Base-by-base conservation (phyloP, 164 flowering plant genomes). In the Nelumbo lutea region DNA sequence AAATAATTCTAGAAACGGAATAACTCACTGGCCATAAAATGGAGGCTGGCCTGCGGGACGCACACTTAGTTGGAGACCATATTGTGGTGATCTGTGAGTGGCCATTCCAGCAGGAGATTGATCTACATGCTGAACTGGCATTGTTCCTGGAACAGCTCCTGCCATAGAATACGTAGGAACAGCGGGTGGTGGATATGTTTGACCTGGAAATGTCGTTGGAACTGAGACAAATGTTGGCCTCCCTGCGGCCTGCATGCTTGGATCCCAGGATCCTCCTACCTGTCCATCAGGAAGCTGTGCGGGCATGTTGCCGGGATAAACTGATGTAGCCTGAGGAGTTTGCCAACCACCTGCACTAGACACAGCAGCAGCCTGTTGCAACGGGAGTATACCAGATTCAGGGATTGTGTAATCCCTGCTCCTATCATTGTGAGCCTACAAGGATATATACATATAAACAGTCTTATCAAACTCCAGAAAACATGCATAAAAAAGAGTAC, bases 331-430 rank as follows among this genome's bases (percentile, higher is more conserved):
- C 71, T 73, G 87, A 63, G 85, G 81, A 76, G 71, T 85, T 62
- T 77, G 87, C 94, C 91, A 86, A 64, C 69, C 74, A 42, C 81
- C 66, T 39, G 73, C 73, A 13, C 75, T 61, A 47, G 85, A 81
- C 59, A 64, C 3, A 59, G 74, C 73, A 44, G 84, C 62, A 64
- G 77, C 75, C 69, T 80, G 89, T 62, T 78, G 90, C 71, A 79
- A 55, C n/a, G 82, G 81, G 5, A 76, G 72, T 70, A 83, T 42
- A 67, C 81, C 82, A 4, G 86, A 55, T 40, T 82, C 84, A 6
- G 87, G 88, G 62, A 91, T 73, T 38, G 95, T 91, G 77, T 89
- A 89, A 66, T 91, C 97, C 81, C 90, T 82, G 69, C 97, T 91
- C 77, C 87, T 83, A 71, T 91, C 97, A 78, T 84, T 85, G 72